Evolutionary conservation across 140 eudicot species (phyloP).

Genomic region (Stevia rebaudiana): DNA sequence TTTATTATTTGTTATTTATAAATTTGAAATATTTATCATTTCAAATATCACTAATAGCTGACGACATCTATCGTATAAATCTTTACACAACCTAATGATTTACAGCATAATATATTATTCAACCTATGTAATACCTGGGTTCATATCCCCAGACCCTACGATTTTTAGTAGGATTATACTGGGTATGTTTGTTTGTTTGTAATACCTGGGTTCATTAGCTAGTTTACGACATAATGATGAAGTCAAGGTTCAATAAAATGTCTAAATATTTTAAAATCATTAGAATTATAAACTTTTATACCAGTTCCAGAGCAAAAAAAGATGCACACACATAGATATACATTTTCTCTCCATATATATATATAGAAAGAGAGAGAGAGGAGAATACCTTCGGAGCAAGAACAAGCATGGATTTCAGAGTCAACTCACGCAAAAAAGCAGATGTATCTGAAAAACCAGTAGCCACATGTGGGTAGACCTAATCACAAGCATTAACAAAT

Average conservation of each 20-base stretch:
- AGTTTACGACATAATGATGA: neutral
- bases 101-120: too few species aligned
- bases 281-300: neutral
- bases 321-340: neutral
- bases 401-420: constrained; percentile 94
- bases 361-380: neutral
- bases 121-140: too few species aligned
- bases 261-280: neutral
- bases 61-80: too few species aligned
- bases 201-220: too few species aligned
- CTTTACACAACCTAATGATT: too few species aligned
- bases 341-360: neutral
- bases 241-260: constrained; percentile 5
- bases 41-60: too few species aligned
- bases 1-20: too few species aligned
- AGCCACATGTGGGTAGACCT: constrained; percentile 94
- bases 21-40: too few species aligned
- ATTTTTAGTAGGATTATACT: too few species aligned
- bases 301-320: neutral
- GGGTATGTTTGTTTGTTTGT: too few species aligned
- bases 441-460: constrained; percentile 94
- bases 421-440: constrained; percentile 87
- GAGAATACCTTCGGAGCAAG: constrained; percentile 86
- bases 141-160: too few species aligned
- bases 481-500: constrained; percentile 20